phyloP scores from a whole-genome alignment of 2,329 filamentous ascomycete genomes.

The Microsporum canis region DNA sequence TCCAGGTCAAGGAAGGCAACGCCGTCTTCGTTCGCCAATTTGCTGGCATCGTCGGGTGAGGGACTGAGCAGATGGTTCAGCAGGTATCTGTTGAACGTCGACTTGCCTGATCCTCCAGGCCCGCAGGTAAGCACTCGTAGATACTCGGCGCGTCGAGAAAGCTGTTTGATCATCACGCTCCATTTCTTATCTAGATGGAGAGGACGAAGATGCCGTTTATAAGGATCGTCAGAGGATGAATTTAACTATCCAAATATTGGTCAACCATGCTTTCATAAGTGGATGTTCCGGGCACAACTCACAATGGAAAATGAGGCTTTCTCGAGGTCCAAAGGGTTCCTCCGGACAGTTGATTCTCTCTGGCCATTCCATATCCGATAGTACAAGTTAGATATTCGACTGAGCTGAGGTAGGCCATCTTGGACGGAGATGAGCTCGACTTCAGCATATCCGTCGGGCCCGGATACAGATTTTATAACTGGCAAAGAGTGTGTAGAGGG shows the following conservation, averaged over 20 bases:
- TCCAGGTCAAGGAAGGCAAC: slow-evolving; percentile 50
- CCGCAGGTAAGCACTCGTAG: slow-evolving; percentile 42
- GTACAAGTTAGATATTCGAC: slow-evolving; percentile 41
- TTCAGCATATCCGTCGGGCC: slow-evolving; percentile 35
- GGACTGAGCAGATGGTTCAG: slow-evolving; percentile 43
- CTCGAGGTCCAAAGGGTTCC: slow-evolving; percentile 21
- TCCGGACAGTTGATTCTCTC: slow-evolving; percentile 19
- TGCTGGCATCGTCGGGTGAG: slow-evolving; percentile 22
- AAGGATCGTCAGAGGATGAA: slow-evolving; percentile 32
- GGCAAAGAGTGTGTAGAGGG: slow-evolving; percentile 48
- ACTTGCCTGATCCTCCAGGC: slow-evolving; percentile 48
- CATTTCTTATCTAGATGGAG: slow-evolving; percentile 36
- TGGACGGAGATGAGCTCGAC: slow-evolving; percentile 39
- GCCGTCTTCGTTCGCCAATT: slow-evolving; percentile 27
- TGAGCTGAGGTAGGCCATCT: slow-evolving; percentile 35
- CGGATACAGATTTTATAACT: slow-evolving; percentile 37
- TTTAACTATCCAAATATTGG: slow-evolving; percentile 24
- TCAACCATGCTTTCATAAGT: background rate
- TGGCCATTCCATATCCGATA: slow-evolving; percentile 42
- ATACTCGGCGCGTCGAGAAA: slow-evolving; percentile 30
- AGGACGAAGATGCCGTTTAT: slow-evolving; percentile 32
- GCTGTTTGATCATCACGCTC: slow-evolving; percentile 34
- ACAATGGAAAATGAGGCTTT: slow-evolving; percentile 33
- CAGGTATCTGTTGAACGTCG: slow-evolving; percentile 46
- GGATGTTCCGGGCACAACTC: slow-evolving; percentile 15